These are phyloP conservation scores for Melanogaster broomeanus DNA, from an alignment of 768 basidiomycete genomes.

Conservation along the genomic window DNA sequence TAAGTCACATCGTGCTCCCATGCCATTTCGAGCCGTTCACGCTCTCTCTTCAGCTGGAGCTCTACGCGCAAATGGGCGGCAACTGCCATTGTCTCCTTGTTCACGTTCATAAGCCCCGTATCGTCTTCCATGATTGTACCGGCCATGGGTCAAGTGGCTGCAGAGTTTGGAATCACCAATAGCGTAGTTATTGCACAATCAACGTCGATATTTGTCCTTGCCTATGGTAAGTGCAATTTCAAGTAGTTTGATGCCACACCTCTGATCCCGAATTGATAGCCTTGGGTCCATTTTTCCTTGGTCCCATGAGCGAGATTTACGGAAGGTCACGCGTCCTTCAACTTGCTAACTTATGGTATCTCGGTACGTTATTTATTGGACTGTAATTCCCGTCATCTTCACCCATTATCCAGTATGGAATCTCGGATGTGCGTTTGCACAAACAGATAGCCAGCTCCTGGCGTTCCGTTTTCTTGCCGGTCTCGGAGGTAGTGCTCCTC, in stretches of 20 bases:
- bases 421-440: constrained; percentile 63
- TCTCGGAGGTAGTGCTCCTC: constrained; percentile 71
- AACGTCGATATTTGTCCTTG: constrained; percentile 60
- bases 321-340: constrained; percentile 67
- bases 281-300: constrained; percentile 41
- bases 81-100: constrained; percentile 62
- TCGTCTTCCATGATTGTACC: constrained; percentile 79
- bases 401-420: constrained; percentile 52
- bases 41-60: constrained; percentile 48
- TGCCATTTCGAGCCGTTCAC: neutral
- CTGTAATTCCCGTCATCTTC: neutral
- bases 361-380: constrained; percentile 42
- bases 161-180: constrained; percentile 56
- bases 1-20: constrained; percentile 20
- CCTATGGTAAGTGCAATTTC: constrained; percentile 47
- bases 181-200: constrained; percentile 52
- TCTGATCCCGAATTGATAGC: constrained; percentile 4
- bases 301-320: constrained; percentile 71
- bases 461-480: constrained; percentile 72
- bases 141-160: constrained; percentile 51
- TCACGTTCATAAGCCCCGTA: constrained; percentile 68
- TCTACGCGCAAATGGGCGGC: constrained; percentile 62
- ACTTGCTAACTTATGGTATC: constrained; percentile 62
- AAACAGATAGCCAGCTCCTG: constrained; percentile 56
- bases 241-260: neutral